Evolutionary conservation across 202 grass and related monocot genomes (phyloP), one percentile per base, ranked within the genome.

Genomic region (Cymbopogon flexuosus): DNA sequence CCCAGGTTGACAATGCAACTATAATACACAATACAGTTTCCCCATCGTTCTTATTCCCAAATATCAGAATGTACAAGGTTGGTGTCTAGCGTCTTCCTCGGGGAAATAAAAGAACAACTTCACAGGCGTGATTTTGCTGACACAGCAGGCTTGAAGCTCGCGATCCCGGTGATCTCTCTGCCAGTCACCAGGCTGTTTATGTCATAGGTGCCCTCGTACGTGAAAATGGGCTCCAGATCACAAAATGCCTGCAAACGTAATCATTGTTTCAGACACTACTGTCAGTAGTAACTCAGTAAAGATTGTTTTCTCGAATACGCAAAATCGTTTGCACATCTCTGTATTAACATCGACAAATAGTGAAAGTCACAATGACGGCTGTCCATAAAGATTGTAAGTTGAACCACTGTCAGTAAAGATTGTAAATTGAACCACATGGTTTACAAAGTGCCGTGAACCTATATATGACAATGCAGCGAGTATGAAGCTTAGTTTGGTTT

Each of bases 181-280:
- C 82, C 96, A 18, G 90, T 87, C 58, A 96, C 87, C 73, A 99
- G 60, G 68, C 85, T 82, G 87, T 96, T 96, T 12, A 99, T 93
- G 52, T 96, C 96, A 8, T 99, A 99, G 9, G 92, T 96, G 43
- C 96, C 92, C 60, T 96, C 96, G 0, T 93, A 96, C 0, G 96
- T 79, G 84, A 80, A 99, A 73, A 99, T 91, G 14, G 96, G 90
- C 78, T 99, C 92, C 42, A 95, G 11, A 77, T 93, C 96, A 49
- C 96, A 95, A 42, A 99, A 99, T 47, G 92, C 96, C 96, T 99
- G 73, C 10, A 80, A 27, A 56, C 11, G 34, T 34, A 85, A 70
- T 19, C 54, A 54, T n/a, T 27, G 15, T 80, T 60, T 57, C 18
- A 10, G 27, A 40, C 41, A 67, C 14, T 8, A n/a, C 66, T 4